These are phyloP conservation scores for Aquanectria penicillioides DNA, from an alignment of 2,329 filamentous ascomycete species.

Conservation along the genomic window DNA sequence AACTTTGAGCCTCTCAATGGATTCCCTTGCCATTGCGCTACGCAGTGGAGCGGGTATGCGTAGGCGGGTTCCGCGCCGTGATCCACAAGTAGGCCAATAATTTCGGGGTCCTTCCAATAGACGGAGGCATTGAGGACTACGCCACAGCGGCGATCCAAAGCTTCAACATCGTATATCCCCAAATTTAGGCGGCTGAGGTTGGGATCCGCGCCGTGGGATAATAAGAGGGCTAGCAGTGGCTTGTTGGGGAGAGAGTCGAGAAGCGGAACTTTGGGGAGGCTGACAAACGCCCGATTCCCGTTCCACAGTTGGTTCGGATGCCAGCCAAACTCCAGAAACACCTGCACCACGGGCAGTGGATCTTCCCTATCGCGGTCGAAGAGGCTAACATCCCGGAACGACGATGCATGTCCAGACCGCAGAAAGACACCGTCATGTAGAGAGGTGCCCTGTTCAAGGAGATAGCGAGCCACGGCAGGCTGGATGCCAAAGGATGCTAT, in stretches of 20 bases:
- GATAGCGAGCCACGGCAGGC: neutral
- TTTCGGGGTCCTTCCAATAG: neutral
- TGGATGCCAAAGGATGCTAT: constrained; percentile 13
- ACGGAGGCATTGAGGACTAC: neutral
- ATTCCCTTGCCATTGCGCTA: neutral
- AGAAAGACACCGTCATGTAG: constrained; percentile 12
- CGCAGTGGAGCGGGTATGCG: neutral
- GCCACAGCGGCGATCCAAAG: neutral
- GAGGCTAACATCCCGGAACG: neutral
- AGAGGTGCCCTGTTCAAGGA: neutral
- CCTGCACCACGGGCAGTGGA: neutral
- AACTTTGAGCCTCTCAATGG: neutral
- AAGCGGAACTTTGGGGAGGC: neutral
- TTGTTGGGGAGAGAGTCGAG: neutral
- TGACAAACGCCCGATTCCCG: neutral
- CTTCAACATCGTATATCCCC: neutral
- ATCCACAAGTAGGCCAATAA: neutral
- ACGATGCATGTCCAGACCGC: too few species aligned
- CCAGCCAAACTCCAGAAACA: constrained; percentile 16
- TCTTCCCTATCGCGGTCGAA: neutral
- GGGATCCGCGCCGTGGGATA: neutral
- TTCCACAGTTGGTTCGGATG: constrained; percentile 16
- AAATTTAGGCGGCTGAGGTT: neutral
- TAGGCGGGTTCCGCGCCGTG: neutral
- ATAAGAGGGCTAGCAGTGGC: neutral